These are phyloP conservation scores for Russula compacta DNA, from an alignment of 768 basidiomycete genomes.

Conservation along the genomic window DNA sequence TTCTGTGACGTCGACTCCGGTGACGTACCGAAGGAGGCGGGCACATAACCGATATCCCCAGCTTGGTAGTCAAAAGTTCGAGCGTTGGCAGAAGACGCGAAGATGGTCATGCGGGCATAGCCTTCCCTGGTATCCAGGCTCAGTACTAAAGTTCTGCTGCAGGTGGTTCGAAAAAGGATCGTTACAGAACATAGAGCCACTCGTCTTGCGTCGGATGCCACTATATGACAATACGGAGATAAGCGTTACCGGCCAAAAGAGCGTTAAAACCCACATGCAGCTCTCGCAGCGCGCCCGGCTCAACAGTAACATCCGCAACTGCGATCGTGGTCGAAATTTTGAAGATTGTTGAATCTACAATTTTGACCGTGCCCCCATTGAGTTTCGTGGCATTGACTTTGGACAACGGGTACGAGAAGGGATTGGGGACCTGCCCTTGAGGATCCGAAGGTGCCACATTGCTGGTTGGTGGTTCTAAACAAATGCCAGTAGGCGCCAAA, in stretches of 20 bases:
- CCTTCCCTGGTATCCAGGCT: constrained; percentile 37
- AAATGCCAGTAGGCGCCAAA: background rate
- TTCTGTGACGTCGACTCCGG: background rate
- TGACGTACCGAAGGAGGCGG: constrained; percentile 42
- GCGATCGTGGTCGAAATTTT: constrained; percentile 42
- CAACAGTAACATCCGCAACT: constrained; percentile 48
- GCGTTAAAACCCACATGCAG: constrained; percentile 37
- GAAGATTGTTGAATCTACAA: constrained; percentile 44
- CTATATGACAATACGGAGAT: constrained; percentile 25
- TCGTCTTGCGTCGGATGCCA: constrained; percentile 67
- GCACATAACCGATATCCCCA: constrained; percentile 57
- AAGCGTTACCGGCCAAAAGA: background rate
- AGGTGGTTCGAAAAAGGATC: background rate
- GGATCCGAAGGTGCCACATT: constrained; percentile 34
- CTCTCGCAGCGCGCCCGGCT: constrained; percentile 51
- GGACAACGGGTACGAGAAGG: constrained; percentile 42
- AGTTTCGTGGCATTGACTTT: constrained; percentile 36
- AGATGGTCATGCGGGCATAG: constrained; percentile 44
- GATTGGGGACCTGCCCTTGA: constrained; percentile 35
- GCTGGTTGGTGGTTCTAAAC: constrained; percentile 23
- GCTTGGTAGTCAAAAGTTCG: constrained; percentile 52
- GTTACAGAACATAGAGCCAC: constrained; percentile 50
- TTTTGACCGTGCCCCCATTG: constrained; percentile 34
- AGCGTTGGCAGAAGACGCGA: constrained; percentile 44
- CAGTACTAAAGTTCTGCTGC: background rate